Evolutionary conservation across 228 moss, liverwort and hornwort genomes (phyloP).

Genomic region (Sphagnum magellanicum): DNA sequence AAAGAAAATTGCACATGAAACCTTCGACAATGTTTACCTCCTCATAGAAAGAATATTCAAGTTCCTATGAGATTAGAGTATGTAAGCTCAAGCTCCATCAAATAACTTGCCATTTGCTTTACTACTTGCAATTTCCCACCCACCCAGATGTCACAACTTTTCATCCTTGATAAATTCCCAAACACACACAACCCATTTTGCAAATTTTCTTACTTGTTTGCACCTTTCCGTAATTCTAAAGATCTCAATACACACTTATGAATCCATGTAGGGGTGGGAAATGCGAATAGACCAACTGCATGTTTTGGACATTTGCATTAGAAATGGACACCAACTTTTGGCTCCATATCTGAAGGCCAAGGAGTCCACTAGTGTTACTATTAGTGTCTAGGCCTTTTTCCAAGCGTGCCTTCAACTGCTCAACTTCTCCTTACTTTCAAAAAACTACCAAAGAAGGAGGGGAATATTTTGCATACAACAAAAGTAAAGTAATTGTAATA

Average conservation of each 20-base stretch:
- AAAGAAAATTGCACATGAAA: too few relatives aligned
- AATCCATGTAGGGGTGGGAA: not conserved
- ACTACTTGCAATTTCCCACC: slow-evolving; percentile 43
- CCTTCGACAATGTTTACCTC: too few relatives aligned
- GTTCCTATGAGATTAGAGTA: slow-evolving; percentile 90
- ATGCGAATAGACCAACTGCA: slow-evolving; percentile 60
- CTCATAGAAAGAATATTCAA: slow-evolving; percentile 65
- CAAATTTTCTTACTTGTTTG: too few relatives aligned
- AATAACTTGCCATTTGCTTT: slow-evolving; percentile 56
- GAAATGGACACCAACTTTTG: slow-evolving; percentile 92
- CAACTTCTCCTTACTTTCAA: too few relatives aligned
- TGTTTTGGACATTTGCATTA: slow-evolving; percentile 88
- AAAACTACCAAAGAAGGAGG: too few relatives aligned
- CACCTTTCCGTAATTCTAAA: not conserved
- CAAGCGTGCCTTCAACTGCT: slow-evolving; percentile 39
- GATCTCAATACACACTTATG: not conserved
- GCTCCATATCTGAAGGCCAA: slow-evolving; percentile 95
- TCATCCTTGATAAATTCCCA: not conserved
- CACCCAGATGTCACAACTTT: not conserved
- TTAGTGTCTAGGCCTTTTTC: slow-evolving; percentile 94
- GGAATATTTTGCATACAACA: too few relatives aligned
- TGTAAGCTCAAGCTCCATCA: slow-evolving; percentile 82
- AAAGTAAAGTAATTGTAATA: not conserved
- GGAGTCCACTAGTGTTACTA: slow-evolving; percentile 70
- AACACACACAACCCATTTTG: not conserved